Conservation (phyloP, 768 basidiomycete genomes). For the Termitomyces sp. region DNA sequence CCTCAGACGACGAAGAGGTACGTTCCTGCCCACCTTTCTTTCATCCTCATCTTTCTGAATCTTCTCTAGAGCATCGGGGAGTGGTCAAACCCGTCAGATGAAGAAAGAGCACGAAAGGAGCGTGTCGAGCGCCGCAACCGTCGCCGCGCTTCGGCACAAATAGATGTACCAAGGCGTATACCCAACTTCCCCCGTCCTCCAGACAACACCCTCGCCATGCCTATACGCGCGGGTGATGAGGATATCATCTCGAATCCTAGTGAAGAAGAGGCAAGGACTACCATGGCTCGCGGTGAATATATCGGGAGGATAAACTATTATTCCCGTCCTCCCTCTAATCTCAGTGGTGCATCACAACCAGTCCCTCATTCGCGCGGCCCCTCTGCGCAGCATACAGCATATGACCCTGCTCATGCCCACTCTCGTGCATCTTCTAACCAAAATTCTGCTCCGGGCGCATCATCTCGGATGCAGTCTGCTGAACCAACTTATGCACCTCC, state of each 20-base stretch:
- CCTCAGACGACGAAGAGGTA: slow-evolving; percentile 67
- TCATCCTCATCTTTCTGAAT: slow-evolving; percentile 8
- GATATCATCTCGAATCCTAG: slow-evolving; percentile 87
- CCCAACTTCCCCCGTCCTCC: slow-evolving; percentile 83
- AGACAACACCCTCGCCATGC: slow-evolving; percentile 40
- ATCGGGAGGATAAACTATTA: slow-evolving; percentile 42
- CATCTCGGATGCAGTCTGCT: slow-evolving; percentile 21
- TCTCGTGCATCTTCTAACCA: slow-evolving; percentile 50
- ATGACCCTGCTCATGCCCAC: slow-evolving; percentile 63
- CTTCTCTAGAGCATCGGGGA: slow-evolving; percentile 71
- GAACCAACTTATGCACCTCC: slow-evolving; percentile 17
- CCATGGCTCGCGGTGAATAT: slow-evolving; percentile 33
- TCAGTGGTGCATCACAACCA: slow-evolving; percentile 43
- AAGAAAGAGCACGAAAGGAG: slow-evolving; percentile 72
- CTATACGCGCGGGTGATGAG: slow-evolving; percentile 34
- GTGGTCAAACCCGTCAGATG: slow-evolving; percentile 90
- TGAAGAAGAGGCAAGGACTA: slow-evolving; percentile 57
- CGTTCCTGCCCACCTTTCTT: slow-evolving; percentile 17
- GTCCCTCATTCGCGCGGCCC: slow-evolving; percentile 63
- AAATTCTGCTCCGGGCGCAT: slow-evolving; percentile 11
- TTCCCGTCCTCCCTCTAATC: slow-evolving; percentile 41
- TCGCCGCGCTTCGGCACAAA: slow-evolving; percentile 42
- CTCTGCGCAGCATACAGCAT: slow-evolving; percentile 57
- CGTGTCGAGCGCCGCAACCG: slow-evolving; percentile 62
- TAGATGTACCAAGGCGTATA: slow-evolving; percentile 65